A percentile compares a stretch with the other conserved stretches of the same genome.
These are phyloP conservation scores for Volvox carteri DNA, from an alignment of 163 green algal genomes.

Conservation along the genomic window DNA sequence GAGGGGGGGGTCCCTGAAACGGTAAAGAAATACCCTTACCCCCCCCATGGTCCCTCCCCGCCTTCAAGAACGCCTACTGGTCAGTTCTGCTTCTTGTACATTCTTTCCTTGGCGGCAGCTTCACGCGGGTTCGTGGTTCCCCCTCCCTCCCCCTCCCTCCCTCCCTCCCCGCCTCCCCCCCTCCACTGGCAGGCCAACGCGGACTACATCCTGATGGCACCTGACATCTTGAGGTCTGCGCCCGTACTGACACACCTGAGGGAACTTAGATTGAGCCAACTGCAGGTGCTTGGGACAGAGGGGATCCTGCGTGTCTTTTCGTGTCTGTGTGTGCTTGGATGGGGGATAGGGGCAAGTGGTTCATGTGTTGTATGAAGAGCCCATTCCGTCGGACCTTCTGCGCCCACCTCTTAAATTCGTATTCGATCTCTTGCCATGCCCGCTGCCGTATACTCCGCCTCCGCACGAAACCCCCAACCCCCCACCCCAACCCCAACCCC, in stretches of 20 bases:
- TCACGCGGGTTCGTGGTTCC: no score
- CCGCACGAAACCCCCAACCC: background rate
- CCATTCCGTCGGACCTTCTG: no score
- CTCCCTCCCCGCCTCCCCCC: background rate
- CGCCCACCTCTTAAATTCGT: background rate
- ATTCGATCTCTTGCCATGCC: no score
- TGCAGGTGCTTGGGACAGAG: slow-evolving; percentile 4
- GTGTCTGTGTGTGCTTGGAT: background rate
- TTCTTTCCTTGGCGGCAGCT: no score
- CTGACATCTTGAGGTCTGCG: slow-evolving; percentile 22
- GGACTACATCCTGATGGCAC: slow-evolving; percentile 44
- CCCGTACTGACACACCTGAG: slow-evolving; percentile 32
- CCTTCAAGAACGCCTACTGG: no score
- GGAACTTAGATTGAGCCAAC: slow-evolving; percentile 29
- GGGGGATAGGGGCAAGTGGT: background rate
- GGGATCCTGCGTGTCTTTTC: background rate
- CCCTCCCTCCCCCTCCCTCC: no score
- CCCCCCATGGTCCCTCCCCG: no score
- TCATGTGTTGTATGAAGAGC: no score
- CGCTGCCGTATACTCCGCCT: background rate
- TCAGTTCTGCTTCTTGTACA: no score
- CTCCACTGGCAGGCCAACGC: background rate
- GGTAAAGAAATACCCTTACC: no score
- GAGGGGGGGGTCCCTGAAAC: no score
- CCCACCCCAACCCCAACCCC: background rate